These are phyloP conservation scores for Amylocystis lapponica DNA, from an alignment of 768 basidiomycete genomes.

Conservation along the genomic window DNA sequence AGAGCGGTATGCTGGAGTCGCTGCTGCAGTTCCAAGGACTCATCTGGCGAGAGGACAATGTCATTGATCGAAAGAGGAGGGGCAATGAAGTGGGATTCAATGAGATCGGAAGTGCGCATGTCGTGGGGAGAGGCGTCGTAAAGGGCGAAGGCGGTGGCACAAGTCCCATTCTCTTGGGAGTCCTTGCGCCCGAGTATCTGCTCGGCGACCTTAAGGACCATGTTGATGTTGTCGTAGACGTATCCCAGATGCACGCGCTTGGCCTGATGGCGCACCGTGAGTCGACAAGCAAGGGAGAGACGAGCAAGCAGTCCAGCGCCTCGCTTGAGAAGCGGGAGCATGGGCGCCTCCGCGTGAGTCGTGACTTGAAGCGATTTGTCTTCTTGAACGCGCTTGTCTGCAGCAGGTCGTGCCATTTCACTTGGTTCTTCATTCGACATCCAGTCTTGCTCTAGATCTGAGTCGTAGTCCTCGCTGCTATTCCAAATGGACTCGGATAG, in stretches of 20 bases:
- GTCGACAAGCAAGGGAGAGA: constrained; percentile 18
- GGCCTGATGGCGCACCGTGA: constrained; percentile 16
- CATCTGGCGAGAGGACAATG: constrained; percentile 20
- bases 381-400: too few species aligned
- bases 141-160: constrained; percentile 27
- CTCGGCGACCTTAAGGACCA: constrained; percentile 23
- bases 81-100: constrained; percentile 18
- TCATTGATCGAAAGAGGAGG: constrained; percentile 20
- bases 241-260: constrained; percentile 10
- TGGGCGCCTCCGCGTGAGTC: neutral
- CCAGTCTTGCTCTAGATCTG: too few species aligned
- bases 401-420: too few species aligned
- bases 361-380: neutral
- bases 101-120: constrained; percentile 18
- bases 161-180: constrained; percentile 33
- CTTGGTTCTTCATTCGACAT: too few species aligned
- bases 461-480: too few species aligned
- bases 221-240: constrained; percentile 37
- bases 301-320: constrained; percentile 7
- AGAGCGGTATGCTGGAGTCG: constrained; percentile 23
- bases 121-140: constrained; percentile 21
- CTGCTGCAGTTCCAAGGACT: constrained; percentile 10
- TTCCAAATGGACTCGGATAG: too few species aligned
- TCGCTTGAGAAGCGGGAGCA: neutral
- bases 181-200: constrained; percentile 29